Evolutionary conservation across 2,329 filamentous ascomycete species (phyloP).

Genomic region (Penicillium sp.): DNA sequence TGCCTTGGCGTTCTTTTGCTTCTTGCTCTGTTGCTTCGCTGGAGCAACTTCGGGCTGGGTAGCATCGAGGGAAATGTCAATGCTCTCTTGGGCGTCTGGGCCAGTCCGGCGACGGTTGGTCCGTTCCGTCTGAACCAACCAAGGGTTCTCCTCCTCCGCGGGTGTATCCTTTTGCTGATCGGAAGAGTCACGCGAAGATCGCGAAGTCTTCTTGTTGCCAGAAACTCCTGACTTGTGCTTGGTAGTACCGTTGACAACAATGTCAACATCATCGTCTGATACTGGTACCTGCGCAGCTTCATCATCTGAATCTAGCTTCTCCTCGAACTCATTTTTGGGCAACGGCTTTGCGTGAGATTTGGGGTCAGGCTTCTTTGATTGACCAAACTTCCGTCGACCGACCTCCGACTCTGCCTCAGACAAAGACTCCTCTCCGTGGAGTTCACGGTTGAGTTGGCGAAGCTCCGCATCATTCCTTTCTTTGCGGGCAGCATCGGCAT

Average conservation of each 20-base stretch:
- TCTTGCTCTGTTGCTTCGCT: slow-evolving; percentile 19
- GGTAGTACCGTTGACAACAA: slow-evolving; percentile 29
- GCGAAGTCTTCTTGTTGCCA: slow-evolving; percentile 19
- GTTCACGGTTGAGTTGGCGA: slow-evolving; percentile 65
- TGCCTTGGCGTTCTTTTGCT: slow-evolving; percentile 21
- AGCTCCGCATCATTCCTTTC: slow-evolving; percentile 77
- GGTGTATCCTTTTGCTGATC: slow-evolving; percentile 18
- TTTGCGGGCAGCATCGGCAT: slow-evolving; percentile 74
- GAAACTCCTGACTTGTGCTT: slow-evolving; percentile 20
- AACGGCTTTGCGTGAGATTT: slow-evolving; percentile 27
- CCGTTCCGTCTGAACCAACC: slow-evolving; percentile 35
- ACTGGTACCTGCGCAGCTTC: slow-evolving; percentile 30
- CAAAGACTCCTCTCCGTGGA: slow-evolving; percentile 62
- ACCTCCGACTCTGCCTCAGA: slow-evolving; percentile 53
- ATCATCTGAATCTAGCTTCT: slow-evolving; percentile 52
- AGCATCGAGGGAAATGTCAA: slow-evolving; percentile 35
- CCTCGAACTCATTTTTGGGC: slow-evolving; percentile 59
- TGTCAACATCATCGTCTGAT: slow-evolving; percentile 34
- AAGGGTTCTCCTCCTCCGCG: slow-evolving; percentile 37
- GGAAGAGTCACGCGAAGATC: slow-evolving; percentile 12
- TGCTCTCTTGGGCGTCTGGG: slow-evolving; percentile 28
- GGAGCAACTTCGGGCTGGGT: slow-evolving; percentile 13
- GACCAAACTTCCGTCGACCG: slow-evolving; percentile 57
- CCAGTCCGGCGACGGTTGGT: slow-evolving; percentile 31
- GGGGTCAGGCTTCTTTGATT: slow-evolving; percentile 32